Evolutionary conservation across 2,329 filamentous ascomycete genomes (phyloP), one percentile per base, ranked within the genome.

Genomic region (Fusarium neocosmosporiellum): DNA sequence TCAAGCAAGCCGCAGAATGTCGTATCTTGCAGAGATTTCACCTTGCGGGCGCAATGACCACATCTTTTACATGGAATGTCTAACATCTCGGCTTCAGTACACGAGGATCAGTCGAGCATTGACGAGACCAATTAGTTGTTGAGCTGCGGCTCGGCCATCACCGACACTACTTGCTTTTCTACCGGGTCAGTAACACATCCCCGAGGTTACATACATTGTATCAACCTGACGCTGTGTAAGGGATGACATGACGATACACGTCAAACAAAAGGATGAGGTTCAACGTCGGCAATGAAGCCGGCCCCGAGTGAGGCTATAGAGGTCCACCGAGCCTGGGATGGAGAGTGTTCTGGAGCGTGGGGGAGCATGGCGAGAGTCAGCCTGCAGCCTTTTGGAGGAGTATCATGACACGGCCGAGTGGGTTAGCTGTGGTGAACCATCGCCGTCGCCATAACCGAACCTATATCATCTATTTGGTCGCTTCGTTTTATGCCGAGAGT

Each of bases 401-500:
- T 10, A 58, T 29, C 53, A 60, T 29, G 48, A 62, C 39, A 43
- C 22, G n/a, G 59, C 16, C 24, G 33, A 27, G 13, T 39, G 53
- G 31, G 20, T 50, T 50, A 46, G 11, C 14, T 16, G 33, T 37
- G 14, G 22, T 59, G 41, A 46, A 43, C 27, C 9, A 18, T 50
- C 5, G 7, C 43, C 18, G 8, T 37, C 1, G 27, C 14, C 43
- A 22, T 59, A 29, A 11, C 37, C n/a, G 29, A 53, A 31, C 46
- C 46, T 7, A 31, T 50, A 50, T 31, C 24, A 14, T 50, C 18
- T 6, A 50, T 50, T 50, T 59, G 18, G 34, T 53, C 33, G 33
- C 29, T 39, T 20, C 33, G 39, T 4, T 2, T 59, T 67, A 39
- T 63, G 63, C 74, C 70, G 74, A 70, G 62, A 41, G 39, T 63